Percentiles rank a stretch among this genome's conserved stretches.
These are phyloP conservation scores for Globisporangium irregulare DNA, from an alignment of 352 stramenopile species.

Conservation along the genomic window DNA sequence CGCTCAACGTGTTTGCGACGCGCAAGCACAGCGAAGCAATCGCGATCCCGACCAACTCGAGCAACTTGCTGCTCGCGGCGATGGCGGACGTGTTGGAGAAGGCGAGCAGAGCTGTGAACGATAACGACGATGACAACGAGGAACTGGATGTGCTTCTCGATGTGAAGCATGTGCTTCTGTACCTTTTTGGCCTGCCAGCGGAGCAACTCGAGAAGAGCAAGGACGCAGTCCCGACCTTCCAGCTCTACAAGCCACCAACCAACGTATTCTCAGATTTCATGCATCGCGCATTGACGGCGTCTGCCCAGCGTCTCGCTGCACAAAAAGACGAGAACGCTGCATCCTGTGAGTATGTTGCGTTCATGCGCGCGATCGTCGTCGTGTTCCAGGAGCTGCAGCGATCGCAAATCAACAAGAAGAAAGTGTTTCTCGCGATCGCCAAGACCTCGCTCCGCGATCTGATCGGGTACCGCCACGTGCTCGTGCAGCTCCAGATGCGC, in stretches of 20 bases:
- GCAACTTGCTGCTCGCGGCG: constrained; percentile 67
- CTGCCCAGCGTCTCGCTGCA: constrained; percentile 14
- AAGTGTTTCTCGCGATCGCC: constrained; percentile 77
- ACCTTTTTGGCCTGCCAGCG: constrained; percentile 55
- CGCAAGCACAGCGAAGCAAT: constrained; percentile 24
- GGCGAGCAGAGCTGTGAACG: background rate
- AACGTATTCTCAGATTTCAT: constrained; percentile 79
- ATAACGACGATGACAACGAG: constrained; percentile 4
- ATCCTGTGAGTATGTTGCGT: constrained; percentile 29
- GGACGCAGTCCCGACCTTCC: constrained; percentile 42
- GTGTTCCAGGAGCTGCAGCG: constrained; percentile 79
- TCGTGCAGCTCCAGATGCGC: constrained; percentile 26
- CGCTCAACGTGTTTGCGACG: constrained; percentile 41
- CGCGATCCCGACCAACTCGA: constrained; percentile 57
- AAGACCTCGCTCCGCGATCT: constrained; percentile 75
- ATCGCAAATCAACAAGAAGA: constrained; percentile 88
- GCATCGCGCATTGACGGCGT: constrained; percentile 40
- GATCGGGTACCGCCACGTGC: constrained; percentile 46
- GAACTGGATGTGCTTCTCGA: constrained; percentile 37
- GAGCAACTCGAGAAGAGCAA: constrained; percentile 4
- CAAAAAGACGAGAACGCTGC: background rate
- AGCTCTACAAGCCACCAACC: constrained; percentile 76
- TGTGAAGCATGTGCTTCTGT: constrained; percentile 59
- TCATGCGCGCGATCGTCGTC: constrained; percentile 49
- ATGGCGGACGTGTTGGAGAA: constrained; percentile 62